These are phyloP conservation scores for Bretziella fagacearum DNA, from an alignment of 2,329 filamentous ascomycete genomes.

Conservation along the genomic window DNA sequence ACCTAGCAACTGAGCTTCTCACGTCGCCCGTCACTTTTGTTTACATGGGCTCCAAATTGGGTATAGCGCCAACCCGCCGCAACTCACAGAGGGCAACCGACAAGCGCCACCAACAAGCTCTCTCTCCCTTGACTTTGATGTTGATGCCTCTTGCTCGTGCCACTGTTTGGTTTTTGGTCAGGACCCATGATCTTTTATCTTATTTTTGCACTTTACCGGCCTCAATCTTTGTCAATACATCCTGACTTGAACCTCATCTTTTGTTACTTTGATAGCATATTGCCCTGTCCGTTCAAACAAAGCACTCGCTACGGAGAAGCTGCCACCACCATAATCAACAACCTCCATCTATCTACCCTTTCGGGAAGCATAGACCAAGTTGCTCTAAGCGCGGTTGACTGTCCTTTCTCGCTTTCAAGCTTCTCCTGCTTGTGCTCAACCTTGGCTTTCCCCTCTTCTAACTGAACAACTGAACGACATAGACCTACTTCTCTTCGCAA, in stretches of 20 bases:
- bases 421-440: conserved; percentile 7
- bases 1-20: no score
- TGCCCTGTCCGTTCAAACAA: neutral
- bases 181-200: conserved; percentile 1
- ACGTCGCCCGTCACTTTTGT: no score
- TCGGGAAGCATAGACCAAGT: neutral
- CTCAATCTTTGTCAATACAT: no score
- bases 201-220: neutral
- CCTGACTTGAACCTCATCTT: neutral
- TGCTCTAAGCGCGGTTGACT: neutral
- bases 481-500: no score
- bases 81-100: neutral
- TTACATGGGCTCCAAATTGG: no score
- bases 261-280: neutral
- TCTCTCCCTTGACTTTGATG: no score
- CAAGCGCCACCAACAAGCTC: no score
- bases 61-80: neutral
- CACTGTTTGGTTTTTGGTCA: neutral
- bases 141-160: neutral
- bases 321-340: neutral
- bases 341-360: no score
- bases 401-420: neutral
- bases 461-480: conserved; percentile 7
- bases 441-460: conserved; percentile 14
- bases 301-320: neutral